These are phyloP conservation scores for Kokia cookei DNA, from an alignment of 441 rosid genomes.

Conservation along the genomic window DNA sequence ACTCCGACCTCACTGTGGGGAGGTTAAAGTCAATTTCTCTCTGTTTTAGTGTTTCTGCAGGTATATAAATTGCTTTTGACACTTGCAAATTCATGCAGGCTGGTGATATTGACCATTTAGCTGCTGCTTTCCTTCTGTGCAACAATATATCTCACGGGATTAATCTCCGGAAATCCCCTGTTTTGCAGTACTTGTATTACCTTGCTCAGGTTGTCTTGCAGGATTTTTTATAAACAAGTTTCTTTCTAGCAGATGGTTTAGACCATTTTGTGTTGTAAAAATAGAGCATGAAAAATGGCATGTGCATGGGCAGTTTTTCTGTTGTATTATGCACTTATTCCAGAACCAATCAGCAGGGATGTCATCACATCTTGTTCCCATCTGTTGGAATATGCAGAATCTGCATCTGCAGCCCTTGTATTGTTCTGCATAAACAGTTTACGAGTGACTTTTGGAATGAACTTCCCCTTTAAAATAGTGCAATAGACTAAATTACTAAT, in stretches of 20 bases:
- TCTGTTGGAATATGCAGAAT: background rate
- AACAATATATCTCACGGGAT: constrained; percentile 74
- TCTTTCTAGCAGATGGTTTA: background rate
- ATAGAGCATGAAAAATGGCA: background rate
- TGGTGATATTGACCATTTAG: constrained; percentile 74
- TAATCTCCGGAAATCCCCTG: constrained; percentile 70
- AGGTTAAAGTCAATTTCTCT: constrained; percentile 32
- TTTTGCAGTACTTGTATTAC: constrained; percentile 67
- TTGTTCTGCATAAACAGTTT: background rate
- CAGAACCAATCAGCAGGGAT: background rate
- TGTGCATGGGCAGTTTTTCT: background rate
- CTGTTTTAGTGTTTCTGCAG: background rate
- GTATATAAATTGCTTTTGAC: constrained; percentile 13
- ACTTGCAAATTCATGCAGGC: constrained; percentile 37
- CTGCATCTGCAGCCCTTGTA: background rate
- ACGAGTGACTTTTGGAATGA: background rate
- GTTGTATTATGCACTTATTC: background rate
- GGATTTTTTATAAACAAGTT: constrained; percentile 1
- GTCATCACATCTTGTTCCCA: background rate
- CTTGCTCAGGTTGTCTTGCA: constrained; percentile 55
- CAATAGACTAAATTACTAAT: background rate
- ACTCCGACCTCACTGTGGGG: constrained; percentile 74
- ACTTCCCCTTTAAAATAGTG: background rate
- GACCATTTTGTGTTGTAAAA: background rate
- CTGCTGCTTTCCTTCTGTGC: constrained; percentile 62